Conservation (phyloP, 2,329 filamentous ascomycete species). For the Fusarium solani-melongenae region DNA sequence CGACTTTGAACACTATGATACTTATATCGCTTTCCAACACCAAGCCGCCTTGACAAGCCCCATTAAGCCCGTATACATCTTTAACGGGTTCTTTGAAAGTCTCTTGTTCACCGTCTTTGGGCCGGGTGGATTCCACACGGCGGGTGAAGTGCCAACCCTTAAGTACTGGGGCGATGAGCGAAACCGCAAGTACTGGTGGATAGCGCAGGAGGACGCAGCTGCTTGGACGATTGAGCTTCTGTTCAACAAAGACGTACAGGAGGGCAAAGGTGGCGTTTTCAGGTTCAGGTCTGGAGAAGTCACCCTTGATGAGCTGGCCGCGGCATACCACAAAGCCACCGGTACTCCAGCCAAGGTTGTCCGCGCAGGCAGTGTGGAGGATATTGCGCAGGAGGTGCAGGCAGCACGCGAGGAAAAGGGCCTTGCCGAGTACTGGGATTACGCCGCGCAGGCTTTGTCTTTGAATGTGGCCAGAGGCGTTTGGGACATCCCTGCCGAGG, state of each 20-base stretch:
- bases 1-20: constrained; percentile 8
- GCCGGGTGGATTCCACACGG: not conserved
- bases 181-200: not conserved
- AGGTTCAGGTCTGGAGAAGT: not conserved
- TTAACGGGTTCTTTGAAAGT: not conserved
- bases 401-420: not conserved
- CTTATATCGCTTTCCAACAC: not conserved
- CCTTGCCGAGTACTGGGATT: not conserved
- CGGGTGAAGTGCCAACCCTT: not conserved
- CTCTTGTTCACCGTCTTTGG: not conserved
- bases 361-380: not conserved
- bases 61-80: not conserved
- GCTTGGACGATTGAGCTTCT: constrained; percentile 6
- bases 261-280: not conserved
- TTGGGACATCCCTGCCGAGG: not conserved
- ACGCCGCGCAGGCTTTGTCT: not conserved
- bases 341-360: not conserved
- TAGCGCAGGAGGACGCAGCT: not conserved
- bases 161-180: not conserved
- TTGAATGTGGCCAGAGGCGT: not conserved
- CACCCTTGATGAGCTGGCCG: not conserved
- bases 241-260: not conserved
- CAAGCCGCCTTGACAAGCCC: constrained; percentile 6
- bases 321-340: not conserved
- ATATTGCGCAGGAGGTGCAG: not conserved